These are phyloP conservation scores for Leucaena leucocephala DNA, from an alignment of 306 rosid species.

Conservation along the genomic window DNA sequence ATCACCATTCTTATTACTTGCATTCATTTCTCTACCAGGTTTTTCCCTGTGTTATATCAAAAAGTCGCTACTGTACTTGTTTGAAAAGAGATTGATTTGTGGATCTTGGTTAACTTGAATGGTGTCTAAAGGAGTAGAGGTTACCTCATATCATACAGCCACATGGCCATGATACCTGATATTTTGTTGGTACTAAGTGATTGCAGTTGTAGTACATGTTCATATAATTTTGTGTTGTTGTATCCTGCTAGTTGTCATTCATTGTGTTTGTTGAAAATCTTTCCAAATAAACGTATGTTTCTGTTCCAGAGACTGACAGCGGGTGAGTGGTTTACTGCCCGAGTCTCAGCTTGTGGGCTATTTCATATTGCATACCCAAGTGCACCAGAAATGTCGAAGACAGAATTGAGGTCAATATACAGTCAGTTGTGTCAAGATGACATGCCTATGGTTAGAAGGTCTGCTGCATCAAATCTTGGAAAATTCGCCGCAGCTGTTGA, in stretches of 20 bases:
- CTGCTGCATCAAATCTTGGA: slow-evolving; percentile 83
- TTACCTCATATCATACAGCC: neutral
- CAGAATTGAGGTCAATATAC: slow-evolving; percentile 72
- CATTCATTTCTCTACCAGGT: neutral
- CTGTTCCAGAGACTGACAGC: slow-evolving; percentile 72
- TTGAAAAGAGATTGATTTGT: neutral
- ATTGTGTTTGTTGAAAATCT: slow-evolving; percentile 16
- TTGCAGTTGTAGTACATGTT: neutral
- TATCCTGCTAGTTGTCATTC: slow-evolving; percentile 12
- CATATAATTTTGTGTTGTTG: neutral
- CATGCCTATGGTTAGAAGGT: slow-evolving; percentile 94
- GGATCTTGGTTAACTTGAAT: slow-evolving; percentile 1
- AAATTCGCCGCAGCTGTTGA: slow-evolving; percentile 81
- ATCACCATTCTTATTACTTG: neutral
- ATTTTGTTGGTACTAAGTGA: neutral
- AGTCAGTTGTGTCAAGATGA: slow-evolving; percentile 82
- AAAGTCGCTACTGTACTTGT: neutral
- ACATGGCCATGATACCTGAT: neutral
- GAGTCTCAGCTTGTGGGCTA: slow-evolving; percentile 82
- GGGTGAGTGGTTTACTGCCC: slow-evolving; percentile 89
- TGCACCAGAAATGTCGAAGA: slow-evolving; percentile 64
- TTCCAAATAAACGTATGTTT: neutral
- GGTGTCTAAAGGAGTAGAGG: neutral
- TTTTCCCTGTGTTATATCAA: neutral
- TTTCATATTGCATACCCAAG: slow-evolving; percentile 80